These are phyloP conservation scores for Alectoria sarmentosa DNA, from an alignment of 495 filamentous ascomycete species.

Conservation along the genomic window DNA sequence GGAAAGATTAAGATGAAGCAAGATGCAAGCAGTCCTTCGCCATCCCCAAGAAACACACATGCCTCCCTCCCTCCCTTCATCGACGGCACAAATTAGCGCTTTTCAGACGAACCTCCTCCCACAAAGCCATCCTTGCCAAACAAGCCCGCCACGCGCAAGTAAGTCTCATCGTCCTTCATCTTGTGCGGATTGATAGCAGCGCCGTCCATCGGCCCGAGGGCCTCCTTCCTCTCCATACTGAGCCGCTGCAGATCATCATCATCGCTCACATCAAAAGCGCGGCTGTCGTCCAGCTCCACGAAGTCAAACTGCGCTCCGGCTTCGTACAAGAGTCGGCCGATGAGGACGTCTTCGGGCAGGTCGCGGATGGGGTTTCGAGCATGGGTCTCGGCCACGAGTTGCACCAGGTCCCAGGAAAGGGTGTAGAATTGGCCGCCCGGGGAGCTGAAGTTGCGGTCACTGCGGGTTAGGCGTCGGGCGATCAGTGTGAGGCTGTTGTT, in stretches of 20 bases:
- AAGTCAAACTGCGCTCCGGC: constrained; percentile 4
- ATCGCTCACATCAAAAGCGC: constrained; percentile 9
- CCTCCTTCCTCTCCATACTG: not conserved
- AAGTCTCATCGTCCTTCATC: constrained; percentile 18
- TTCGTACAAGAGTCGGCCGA: constrained; percentile 9
- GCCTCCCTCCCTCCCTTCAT: not conserved
- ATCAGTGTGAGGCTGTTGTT: too few relatives aligned
- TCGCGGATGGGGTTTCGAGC: not conserved
- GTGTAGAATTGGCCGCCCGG: constrained; percentile 20
- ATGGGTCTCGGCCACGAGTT: not conserved
- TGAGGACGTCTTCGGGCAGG: constrained; percentile 6
- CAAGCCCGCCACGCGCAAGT: constrained; percentile 6
- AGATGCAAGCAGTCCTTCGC: too few relatives aligned
- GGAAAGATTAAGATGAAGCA: too few relatives aligned
- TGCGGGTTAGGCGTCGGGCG: not conserved
- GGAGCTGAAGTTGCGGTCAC: not conserved
- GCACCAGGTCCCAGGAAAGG: constrained; percentile 15
- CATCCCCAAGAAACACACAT: too few relatives aligned
- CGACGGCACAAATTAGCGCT: too few relatives aligned
- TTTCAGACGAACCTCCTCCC: too few relatives aligned
- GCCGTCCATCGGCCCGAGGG: constrained; percentile 4
- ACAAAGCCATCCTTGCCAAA: constrained; percentile 2
- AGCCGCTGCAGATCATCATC: not conserved
- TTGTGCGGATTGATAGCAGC: constrained; percentile 13
- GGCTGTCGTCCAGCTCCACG: constrained; percentile 3